Evolutionary conservation across 768 basidiomycete species (phyloP).

Genomic region (Pulveroboletus sp.): DNA sequence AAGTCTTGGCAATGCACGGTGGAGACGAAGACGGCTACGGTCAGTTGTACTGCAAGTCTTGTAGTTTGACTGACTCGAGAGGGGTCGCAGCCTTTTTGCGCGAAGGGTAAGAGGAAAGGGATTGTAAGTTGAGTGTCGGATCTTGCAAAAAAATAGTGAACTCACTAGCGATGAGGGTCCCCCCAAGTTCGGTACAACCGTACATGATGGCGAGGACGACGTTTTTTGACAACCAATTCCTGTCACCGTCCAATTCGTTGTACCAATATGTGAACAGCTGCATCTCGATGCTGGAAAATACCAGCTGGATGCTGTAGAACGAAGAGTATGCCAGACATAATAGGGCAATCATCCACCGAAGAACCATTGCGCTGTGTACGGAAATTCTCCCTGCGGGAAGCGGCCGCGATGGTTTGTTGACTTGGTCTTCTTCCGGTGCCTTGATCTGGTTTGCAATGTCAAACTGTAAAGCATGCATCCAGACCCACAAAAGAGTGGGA

Average conservation of each 20-base stretch:
- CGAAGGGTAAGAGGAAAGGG: background rate
- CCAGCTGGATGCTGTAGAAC: conserved; percentile 29
- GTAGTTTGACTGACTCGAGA: conserved; percentile 26
- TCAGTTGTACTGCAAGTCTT: conserved; percentile 33
- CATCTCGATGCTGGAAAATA: conserved; percentile 34
- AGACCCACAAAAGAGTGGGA: conserved; percentile 41
- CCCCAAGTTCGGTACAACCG: conserved; percentile 36
- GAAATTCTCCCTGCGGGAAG: conserved; percentile 43
- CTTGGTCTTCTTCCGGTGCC: conserved; percentile 39
- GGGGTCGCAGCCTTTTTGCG: conserved; percentile 21
- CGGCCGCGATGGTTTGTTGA: conserved; percentile 46
- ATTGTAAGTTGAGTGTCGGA: background rate
- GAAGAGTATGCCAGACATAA: conserved; percentile 35
- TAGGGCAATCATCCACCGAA: conserved; percentile 37
- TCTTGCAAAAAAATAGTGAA: background rate
- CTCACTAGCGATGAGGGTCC: conserved; percentile 39
- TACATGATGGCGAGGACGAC: conserved; percentile 38
- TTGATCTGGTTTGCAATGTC: conserved; percentile 43
- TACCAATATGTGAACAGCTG: conserved; percentile 35
- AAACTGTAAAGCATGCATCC: conserved; percentile 43
- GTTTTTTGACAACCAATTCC: conserved; percentile 39
- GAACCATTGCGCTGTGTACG: conserved; percentile 27
- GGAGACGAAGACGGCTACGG: conserved; percentile 39
- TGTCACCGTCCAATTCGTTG: conserved; percentile 37
- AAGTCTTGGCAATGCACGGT: conserved; percentile 54